phyloP scores from a whole-genome alignment of 2,329 filamentous ascomycete genomes.

The Colletotrichum sp. region DNA sequence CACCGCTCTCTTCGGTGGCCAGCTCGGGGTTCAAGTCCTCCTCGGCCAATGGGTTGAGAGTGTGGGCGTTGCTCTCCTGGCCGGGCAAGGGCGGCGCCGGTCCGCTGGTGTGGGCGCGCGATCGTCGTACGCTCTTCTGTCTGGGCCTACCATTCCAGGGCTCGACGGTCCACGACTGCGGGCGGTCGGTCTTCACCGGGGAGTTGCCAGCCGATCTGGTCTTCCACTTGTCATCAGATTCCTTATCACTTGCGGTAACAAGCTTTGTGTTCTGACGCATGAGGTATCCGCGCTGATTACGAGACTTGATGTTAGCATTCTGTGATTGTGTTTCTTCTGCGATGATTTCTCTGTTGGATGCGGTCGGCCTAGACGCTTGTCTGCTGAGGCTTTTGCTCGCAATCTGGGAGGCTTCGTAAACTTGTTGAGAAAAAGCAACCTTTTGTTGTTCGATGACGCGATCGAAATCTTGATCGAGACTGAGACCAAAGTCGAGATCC shows the following conservation, averaged over 20 bases:
- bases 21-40: conserved; percentile 65
- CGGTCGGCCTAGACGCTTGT: conserved; percentile 48
- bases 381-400: conserved; percentile 36
- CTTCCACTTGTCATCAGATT: conserved; percentile 59
- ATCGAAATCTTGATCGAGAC: conserved; percentile 91
- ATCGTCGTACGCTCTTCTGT: conserved; percentile 68
- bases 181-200: conserved; percentile 76
- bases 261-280: conserved; percentile 99
- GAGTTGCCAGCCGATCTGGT: conserved; percentile 71
- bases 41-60: conserved; percentile 71
- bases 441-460: conserved; percentile 96
- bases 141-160: conserved; percentile 90
- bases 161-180: conserved; percentile 94
- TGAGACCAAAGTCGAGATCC: conserved; percentile 82
- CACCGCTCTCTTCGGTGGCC: conserved; percentile 76
- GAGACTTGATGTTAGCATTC: conserved; percentile 68
- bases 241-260: conserved; percentile 86
- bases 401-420: conserved; percentile 18
- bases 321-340: conserved; percentile 22
- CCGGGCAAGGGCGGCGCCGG: conserved; percentile 85
- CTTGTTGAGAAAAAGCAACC: conserved; percentile 66
- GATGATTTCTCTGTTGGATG: not conserved
- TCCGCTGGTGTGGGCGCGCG: conserved; percentile 56
- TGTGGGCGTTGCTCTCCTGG: conserved; percentile 79
- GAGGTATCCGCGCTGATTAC: conserved; percentile 91